Base-by-base conservation (phyloP, 805 yeast species). In the Kuraishia cidri region DNA sequence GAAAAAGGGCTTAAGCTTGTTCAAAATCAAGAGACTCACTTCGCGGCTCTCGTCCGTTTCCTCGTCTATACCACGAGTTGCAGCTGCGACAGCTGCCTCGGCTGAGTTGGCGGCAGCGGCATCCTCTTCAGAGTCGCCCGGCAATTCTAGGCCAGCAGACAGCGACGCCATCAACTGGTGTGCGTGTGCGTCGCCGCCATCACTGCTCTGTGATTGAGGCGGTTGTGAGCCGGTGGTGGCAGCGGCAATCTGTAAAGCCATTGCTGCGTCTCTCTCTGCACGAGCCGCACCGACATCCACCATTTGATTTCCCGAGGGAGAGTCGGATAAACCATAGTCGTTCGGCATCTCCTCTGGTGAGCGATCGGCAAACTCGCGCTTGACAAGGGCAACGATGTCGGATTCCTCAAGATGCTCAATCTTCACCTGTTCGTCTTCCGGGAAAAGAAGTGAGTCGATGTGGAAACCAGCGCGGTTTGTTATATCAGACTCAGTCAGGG, bases 371-470 rank as follows among this genome's bases (percentile, higher is more conserved):
- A 38, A 30, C 35, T 44, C 49, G 10, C 44, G 36, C 35, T 40
- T 49, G 13, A 52, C 57, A 3, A 50, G 33, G 6, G 24, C 28
- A 7, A 54, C 50, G 18, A 61, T 56, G 23, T 60, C 66, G n/a
- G 40, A 42, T 27, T 60, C 63, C 2, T 49, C 38, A n/a, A 53
- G 32, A 26, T 48, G 52, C n/a, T 35, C 43, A 34, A 59, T 58
- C 9, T 32, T 24, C 5, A 62, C 51, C 9, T 37, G 42, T 35
- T 62, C 68, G 34, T 60, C 62, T 2, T 36, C 32, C 1, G 68
- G 67, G 35, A 60, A 60, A 19, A 62, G 29, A 12, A 59, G 34
- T 13, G 52, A 44, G 27, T 58, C 57, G 10, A 60, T 27, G 10
- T 46, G 33, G 31, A 38, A 14, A 23, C 25, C 15, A 11, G 12